A percentile compares a stretch with the other conserved stretches of the same genome.
phyloP scores from a whole-genome alignment of 768 basidiomycete genomes.

The Serendipita sp. region DNA sequence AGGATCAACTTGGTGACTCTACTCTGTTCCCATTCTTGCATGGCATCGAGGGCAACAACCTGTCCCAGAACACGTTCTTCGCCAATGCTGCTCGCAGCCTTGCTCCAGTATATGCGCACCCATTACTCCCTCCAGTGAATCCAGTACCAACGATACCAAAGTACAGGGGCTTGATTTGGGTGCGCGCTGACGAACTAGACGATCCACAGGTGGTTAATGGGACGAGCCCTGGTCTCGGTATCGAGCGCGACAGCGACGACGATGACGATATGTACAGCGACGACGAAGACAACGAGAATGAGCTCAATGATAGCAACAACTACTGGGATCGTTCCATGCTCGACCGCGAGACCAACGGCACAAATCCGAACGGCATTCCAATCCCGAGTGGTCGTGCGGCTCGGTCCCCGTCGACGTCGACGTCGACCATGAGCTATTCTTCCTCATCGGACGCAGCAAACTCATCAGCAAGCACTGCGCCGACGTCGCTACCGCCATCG shows the following conservation, averaged over 20 bases:
- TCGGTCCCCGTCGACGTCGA: slow-evolving; percentile 11
- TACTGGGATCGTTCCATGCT: slow-evolving; percentile 11
- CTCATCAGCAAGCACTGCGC: neutral
- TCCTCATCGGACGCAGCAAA: slow-evolving; percentile 9
- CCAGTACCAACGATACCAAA: slow-evolving; percentile 19
- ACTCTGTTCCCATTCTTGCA: slow-evolving; percentile 82
- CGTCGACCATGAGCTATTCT: slow-evolving; percentile 9
- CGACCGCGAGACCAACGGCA: slow-evolving; percentile 10
- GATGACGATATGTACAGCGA: slow-evolving; percentile 9
- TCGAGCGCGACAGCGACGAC: slow-evolving; percentile 18
- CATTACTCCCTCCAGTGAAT: slow-evolving; percentile 1
- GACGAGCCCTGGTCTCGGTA: slow-evolving; percentile 17
- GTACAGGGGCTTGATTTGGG: slow-evolving; percentile 71
- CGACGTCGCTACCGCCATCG: slow-evolving; percentile 3
- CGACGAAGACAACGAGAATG: slow-evolving; percentile 19
- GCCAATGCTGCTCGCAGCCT: neutral
- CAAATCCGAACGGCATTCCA: slow-evolving; percentile 16
- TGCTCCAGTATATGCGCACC: neutral
- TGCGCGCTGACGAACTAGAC: slow-evolving; percentile 49
- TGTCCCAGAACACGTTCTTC: slow-evolving; percentile 71
- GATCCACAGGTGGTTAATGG: slow-evolving; percentile 18
- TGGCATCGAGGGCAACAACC: slow-evolving; percentile 67
- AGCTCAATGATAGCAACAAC: slow-evolving; percentile 9
- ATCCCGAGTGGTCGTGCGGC: slow-evolving; percentile 11
- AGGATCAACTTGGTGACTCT: slow-evolving; percentile 38